A percentile compares a stretch with the other conserved stretches of the same genome.
These are phyloP conservation scores for Stemphylium lycopersici DNA, from an alignment of 2,329 filamentous ascomycete genomes.

Conservation along the genomic window DNA sequence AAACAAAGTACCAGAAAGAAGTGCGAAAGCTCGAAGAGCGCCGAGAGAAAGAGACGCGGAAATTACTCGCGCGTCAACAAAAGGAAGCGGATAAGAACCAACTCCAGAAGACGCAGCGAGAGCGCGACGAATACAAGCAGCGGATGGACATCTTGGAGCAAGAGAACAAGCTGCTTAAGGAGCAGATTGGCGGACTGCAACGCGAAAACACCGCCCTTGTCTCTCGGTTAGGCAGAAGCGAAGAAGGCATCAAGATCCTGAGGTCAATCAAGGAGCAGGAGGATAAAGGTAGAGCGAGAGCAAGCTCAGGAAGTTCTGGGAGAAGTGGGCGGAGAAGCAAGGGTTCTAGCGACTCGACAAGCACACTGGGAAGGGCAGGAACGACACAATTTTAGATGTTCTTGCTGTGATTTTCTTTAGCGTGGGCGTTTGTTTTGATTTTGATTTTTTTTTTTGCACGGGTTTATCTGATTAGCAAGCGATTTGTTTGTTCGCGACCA, in stretches of 20 bases:
- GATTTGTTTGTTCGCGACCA: not conserved
- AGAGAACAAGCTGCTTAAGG: slow-evolving; percentile 58
- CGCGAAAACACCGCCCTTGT: slow-evolving; percentile 62
- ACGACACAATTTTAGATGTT: slow-evolving; percentile 12
- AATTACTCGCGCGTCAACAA: slow-evolving; percentile 67
- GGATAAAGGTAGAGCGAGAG: slow-evolving; percentile 28
- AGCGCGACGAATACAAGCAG: slow-evolving; percentile 54
- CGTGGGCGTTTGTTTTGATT: not conserved
- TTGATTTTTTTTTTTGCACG: not conserved
- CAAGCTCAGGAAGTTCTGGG: slow-evolving; percentile 34
- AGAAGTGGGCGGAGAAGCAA: slow-evolving; percentile 26
- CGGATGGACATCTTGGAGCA: slow-evolving; percentile 55
- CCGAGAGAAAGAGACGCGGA: slow-evolving; percentile 67
- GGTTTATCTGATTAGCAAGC: not conserved
- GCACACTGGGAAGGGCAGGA: slow-evolving; percentile 16
- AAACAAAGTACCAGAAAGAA: slow-evolving; percentile 50
- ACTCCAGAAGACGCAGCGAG: slow-evolving; percentile 55
- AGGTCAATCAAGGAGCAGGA: slow-evolving; percentile 39
- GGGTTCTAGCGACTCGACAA: slow-evolving; percentile 11
- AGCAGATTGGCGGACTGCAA: slow-evolving; percentile 62
- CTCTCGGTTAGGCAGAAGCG: slow-evolving; percentile 51
- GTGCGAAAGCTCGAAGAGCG: slow-evolving; percentile 71
- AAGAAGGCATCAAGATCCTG: slow-evolving; percentile 43
- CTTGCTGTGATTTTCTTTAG: not conserved
- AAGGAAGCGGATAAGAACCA: slow-evolving; percentile 64